Base-by-base conservation (phyloP, 371 early-diverging fungal genomes). In the Actinomortierella wolfii region DNA sequence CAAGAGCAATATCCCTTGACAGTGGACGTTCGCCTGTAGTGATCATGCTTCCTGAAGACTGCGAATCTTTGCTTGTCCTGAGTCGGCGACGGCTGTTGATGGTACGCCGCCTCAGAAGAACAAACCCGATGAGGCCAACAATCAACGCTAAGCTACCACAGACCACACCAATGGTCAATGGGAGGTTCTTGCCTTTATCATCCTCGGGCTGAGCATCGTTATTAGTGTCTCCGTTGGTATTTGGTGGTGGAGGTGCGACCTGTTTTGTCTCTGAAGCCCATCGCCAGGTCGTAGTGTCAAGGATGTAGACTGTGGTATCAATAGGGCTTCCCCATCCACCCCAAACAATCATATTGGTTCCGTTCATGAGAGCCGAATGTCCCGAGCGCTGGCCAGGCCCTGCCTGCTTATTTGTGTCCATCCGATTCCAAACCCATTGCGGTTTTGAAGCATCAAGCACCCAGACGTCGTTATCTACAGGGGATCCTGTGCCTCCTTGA, bases 271-370 rank as follows among this genome's bases (percentile, higher is more conserved):
- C 65, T 0, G 71, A 61, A 17, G 47, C 51, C 71, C 71, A 70
- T 39, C 39, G 39, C 71, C 71, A 70, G 1, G 44, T 17, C 15
- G 34, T 11, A 1, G 66, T 64, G 45, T 70, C 71, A 9, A 70
- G 51, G 29, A 70, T 65, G 20, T 70, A 70, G 8, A 70, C 57
- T 14, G 64, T 64, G 25, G 43, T 54, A 18, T 70, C 71, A 11
- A 21, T 56, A 0, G 70, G 54, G 9, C 61, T 39, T 14, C 71
- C 71, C 23, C 51, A 70, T 15, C 71, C 71, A 21, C 71, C 71
- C 71, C 71, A 70, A 15, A 70, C 61, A 13, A 70, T 57, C 61
- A 70, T 65, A n/a, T 65, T 70, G 46, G 71, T 70, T 2, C 61
- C 65, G 20, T 70, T 70, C 48, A 70, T 6, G 11, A 70, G 56